These are phyloP conservation scores for Phytopythium oedochilum DNA, from an alignment of 352 stramenopile species.

Conservation along the genomic window DNA sequence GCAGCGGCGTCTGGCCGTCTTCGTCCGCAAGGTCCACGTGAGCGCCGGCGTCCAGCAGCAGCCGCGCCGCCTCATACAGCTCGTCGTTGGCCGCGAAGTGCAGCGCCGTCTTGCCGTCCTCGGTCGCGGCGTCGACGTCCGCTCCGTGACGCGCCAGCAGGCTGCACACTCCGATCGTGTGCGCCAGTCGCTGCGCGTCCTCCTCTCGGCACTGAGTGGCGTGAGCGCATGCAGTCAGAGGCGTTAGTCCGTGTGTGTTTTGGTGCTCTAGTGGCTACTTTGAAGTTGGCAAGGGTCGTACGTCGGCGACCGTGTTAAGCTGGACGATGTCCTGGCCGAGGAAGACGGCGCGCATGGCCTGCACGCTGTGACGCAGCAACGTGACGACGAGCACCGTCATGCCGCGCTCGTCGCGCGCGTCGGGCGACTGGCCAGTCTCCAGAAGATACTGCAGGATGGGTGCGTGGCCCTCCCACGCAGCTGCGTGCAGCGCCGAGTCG, in stretches of 20 bases:
- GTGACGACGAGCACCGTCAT: constrained; percentile 29
- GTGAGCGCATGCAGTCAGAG: not conserved
- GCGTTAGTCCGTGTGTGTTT: not conserved
- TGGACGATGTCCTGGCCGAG: constrained; percentile 16
- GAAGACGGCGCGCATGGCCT: constrained; percentile 30
- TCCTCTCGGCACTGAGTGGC: constrained; percentile 20
- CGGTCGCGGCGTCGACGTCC: constrained; percentile 14
- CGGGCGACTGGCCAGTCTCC: constrained; percentile 18
- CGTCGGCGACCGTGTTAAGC: constrained; percentile 28
- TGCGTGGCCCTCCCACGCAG: constrained; percentile 24
- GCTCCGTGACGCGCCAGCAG: constrained; percentile 21
- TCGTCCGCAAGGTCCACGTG: constrained; percentile 20
- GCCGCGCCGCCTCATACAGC: constrained; percentile 18
- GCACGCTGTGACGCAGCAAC: constrained; percentile 28
- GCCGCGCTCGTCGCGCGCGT: constrained; percentile 15
- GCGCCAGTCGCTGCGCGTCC: constrained; percentile 17
- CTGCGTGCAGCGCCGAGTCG: constrained; percentile 27
- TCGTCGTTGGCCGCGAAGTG: constrained; percentile 28
- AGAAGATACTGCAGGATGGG: constrained; percentile 22
- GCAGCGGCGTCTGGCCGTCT: constrained; percentile 7
- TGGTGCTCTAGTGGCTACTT: too few species aligned
- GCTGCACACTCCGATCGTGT: constrained; percentile 22
- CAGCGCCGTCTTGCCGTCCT: constrained; percentile 26
- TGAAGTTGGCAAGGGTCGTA: too few species aligned
- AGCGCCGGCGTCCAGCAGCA: constrained; percentile 24